Evolutionary conservation across 257 asterid genomes (phyloP).

Genomic region (Solanum lignicaule): DNA sequence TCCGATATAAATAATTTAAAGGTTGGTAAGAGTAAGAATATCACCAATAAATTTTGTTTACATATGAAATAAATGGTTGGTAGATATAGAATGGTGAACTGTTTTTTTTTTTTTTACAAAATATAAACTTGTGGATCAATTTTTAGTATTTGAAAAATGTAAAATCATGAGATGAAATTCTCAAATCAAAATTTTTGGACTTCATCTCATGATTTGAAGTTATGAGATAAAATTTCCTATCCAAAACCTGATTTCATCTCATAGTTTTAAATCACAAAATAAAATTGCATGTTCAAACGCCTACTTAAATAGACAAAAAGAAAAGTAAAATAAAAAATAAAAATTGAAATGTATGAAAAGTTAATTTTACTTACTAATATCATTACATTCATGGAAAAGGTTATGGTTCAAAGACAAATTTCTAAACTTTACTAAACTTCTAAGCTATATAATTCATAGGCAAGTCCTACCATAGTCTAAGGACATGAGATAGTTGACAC

Average conservation of each 20-base stretch:
- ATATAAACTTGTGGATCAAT: too few relatives aligned
- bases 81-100: not conserved
- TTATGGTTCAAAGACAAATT: not conserved
- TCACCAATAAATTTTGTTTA: not conserved
- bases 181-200: not conserved
- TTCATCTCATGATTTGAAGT: not conserved
- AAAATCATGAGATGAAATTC: not conserved
- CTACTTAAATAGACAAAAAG: not conserved
- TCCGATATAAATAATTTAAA: too few relatives aligned
- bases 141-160: too few relatives aligned
- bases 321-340: not conserved
- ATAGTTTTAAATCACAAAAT: too few relatives aligned
- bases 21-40: not conserved
- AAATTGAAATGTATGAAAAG: not conserved
- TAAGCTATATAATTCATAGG: not conserved
- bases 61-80: too few relatives aligned
- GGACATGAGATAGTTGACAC: constrained; percentile 2
- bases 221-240: not conserved
- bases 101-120: too few relatives aligned
- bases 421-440: not conserved
- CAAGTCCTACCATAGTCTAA: constrained; percentile 4
- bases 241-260: not conserved
- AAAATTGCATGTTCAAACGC: too few relatives aligned
- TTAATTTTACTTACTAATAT: not conserved
- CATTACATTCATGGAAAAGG: not conserved